These are phyloP conservation scores for Onygena corvina DNA, from an alignment of 2,329 filamentous ascomycete genomes.

Conservation along the genomic window DNA sequence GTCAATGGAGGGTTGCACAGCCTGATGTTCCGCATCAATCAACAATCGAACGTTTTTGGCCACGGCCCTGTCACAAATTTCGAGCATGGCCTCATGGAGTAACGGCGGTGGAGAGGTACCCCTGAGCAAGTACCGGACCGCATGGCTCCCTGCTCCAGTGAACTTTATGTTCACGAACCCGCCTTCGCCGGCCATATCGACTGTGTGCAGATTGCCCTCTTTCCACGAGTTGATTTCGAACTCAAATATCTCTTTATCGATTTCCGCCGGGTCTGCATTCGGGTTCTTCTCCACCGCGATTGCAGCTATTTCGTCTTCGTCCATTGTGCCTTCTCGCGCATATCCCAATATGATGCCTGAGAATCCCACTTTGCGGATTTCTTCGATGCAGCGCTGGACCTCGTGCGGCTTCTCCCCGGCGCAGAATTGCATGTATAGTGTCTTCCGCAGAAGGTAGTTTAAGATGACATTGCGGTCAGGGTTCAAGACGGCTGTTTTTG, in stretches of 20 bases:
- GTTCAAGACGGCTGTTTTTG: conserved; percentile 53
- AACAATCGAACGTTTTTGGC: conserved; percentile 59
- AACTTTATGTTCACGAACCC: conserved; percentile 62
- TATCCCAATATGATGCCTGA: conserved; percentile 76
- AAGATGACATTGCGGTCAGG: conserved; percentile 65
- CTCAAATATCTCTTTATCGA: conserved; percentile 12
- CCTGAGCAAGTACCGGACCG: conserved; percentile 54
- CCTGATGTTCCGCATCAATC: conserved; percentile 74
- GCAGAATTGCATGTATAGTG: conserved; percentile 86
- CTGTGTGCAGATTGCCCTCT: conserved; percentile 60
- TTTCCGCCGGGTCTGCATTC: conserved; percentile 15
- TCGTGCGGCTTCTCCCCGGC: conserved; percentile 63
- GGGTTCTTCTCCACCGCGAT: not conserved
- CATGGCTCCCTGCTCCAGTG: conserved; percentile 69
- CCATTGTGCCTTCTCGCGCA: conserved; percentile 65
- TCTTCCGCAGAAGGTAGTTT: conserved; percentile 59
- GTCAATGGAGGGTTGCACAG: conserved; percentile 66
- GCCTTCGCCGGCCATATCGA: conserved; percentile 36
- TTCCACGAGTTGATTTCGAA: conserved; percentile 47
- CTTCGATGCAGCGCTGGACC: conserved; percentile 51
- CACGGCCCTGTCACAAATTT: conserved; percentile 61
- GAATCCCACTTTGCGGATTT: conserved; percentile 63
- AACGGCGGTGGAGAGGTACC: conserved; percentile 50
- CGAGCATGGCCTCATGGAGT: conserved; percentile 57
- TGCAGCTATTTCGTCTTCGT: conserved; percentile 32